Base-by-base conservation (phyloP, 495 filamentous ascomycete species). In the Penicillium diatomitis region DNA sequence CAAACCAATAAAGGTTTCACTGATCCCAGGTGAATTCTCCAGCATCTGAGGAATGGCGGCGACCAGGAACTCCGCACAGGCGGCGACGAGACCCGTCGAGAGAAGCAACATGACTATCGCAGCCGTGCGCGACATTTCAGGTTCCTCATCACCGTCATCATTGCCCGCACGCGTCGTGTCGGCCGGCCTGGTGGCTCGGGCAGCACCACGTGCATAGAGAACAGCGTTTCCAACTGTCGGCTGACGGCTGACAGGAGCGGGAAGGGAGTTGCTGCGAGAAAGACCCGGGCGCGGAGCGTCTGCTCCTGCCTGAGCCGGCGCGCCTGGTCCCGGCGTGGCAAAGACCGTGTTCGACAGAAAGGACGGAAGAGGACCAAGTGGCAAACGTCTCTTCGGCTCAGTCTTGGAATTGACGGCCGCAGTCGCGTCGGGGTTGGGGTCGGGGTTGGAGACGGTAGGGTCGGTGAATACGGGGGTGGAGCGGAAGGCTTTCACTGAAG, bases 61-160 rank as follows among this genome's bases (percentile, higher is more conserved):
- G 20, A 92, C 87, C 49, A 95, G 77, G 68, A 91, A 92, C 54
- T 95, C 88, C 49, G 90, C 90, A 63, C 90, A 95, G 10, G 86
- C 67, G 0, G 90, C 88, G 1, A 96, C 88, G 2, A 95, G 74
- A 5, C 65, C 85, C 2, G 90, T 95, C 4, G 86, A 85, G 30
- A 85, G 56, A 7, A 94, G 65, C 4, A 96, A 74, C 57, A 91
- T 74, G 11, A 88, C 65, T 3, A 92, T 65, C 5, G 89, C 86
- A 0, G 85, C 77, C 10, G 83, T 83, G 11, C 84, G 84, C 4
- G 87, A 90, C 64, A 94, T 79, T 35, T 76, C 66, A 4, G 75
- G 70, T 44, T 81, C 73, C 4, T 64, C 66, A 52, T 75, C 65
- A 61, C 73, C 53, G 57, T 68, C 44, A 51, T 67, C 29, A 52